A percentile compares a stretch with the other conserved stretches of the same genome.
These are phyloP conservation scores for Zoysia pacifica DNA, from an alignment of 176 grass and related monocot species.

Conservation along the genomic window DNA sequence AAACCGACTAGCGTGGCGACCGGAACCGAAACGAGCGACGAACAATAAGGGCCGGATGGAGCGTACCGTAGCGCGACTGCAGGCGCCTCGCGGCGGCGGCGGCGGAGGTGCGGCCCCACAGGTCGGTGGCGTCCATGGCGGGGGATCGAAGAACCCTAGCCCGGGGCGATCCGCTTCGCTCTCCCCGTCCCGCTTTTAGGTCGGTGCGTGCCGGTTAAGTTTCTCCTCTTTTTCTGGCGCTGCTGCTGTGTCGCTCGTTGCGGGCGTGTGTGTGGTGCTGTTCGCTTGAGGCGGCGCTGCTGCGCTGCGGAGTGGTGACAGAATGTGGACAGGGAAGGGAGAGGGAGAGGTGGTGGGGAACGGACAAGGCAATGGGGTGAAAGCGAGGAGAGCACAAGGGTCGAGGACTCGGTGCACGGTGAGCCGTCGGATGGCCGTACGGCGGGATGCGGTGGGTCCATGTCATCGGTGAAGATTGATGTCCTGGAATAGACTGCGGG, in stretches of 20 bases:
- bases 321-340: background rate
- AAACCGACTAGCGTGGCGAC: background rate
- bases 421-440: background rate
- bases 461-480: too few species aligned
- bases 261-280: background rate
- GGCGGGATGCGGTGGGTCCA: too few species aligned
- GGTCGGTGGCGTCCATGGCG: slow-evolving; percentile 52
- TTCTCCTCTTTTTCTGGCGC: background rate
- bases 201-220: background rate
- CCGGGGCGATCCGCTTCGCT: background rate
- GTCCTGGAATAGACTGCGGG: too few species aligned
- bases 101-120: slow-evolving; percentile 58
- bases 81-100: slow-evolving; percentile 59
- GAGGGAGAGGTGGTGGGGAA: background rate
- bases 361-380: background rate
- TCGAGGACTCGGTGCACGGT: background rate
- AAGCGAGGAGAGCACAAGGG: background rate
- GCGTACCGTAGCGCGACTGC: slow-evolving; percentile 69
- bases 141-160: slow-evolving; percentile 39
- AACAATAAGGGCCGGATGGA: background rate
- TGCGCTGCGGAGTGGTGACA: background rate
- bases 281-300: background rate
- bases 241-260: slow-evolving; percentile 1
- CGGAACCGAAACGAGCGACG: background rate
- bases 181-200: background rate